phyloP scores from a whole-genome alignment of 108 stramenopile species.

The Discostella stelligeroides region DNA sequence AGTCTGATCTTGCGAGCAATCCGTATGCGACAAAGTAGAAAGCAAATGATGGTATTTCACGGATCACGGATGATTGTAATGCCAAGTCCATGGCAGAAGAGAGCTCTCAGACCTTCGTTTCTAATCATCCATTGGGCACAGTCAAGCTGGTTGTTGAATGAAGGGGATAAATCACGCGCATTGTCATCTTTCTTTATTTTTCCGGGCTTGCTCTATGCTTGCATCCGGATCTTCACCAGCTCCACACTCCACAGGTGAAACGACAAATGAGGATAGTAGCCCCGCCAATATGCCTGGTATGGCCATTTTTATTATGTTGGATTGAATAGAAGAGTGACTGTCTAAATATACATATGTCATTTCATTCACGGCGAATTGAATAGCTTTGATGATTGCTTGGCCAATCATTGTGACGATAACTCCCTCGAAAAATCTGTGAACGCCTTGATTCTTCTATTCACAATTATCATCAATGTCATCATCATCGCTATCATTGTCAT shows the following conservation, averaged over 20 bases:
- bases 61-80: slow-evolving; percentile 54
- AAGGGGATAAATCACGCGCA: neutral
- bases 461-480: too few species aligned
- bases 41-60: slow-evolving; percentile 60
- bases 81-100: slow-evolving; percentile 54
- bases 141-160: slow-evolving; percentile 37
- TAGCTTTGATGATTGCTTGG: slow-evolving; percentile 69
- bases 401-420: slow-evolving; percentile 63
- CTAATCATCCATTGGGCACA: slow-evolving; percentile 48
- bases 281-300: slow-evolving; percentile 60
- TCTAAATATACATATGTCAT: slow-evolving; percentile 35
- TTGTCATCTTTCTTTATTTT: slow-evolving; percentile 36
- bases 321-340: slow-evolving; percentile 25
- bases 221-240: slow-evolving; percentile 62
- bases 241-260: slow-evolving; percentile 63
- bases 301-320: slow-evolving; percentile 37
- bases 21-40: slow-evolving; percentile 64
- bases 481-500: too few species aligned
- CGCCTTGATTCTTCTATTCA: slow-evolving; percentile 46
- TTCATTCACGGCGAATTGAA: slow-evolving; percentile 66
- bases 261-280: slow-evolving; percentile 58
- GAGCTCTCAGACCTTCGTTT: slow-evolving; percentile 52
- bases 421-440: slow-evolving; percentile 65
- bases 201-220: slow-evolving; percentile 31
- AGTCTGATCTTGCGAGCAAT: slow-evolving; percentile 31